Percentiles rank a stretch among this genome's conserved stretches.
phyloP scores from a whole-genome alignment of 2,329 filamentous ascomycete genomes.

The Apiospora sp. region DNA sequence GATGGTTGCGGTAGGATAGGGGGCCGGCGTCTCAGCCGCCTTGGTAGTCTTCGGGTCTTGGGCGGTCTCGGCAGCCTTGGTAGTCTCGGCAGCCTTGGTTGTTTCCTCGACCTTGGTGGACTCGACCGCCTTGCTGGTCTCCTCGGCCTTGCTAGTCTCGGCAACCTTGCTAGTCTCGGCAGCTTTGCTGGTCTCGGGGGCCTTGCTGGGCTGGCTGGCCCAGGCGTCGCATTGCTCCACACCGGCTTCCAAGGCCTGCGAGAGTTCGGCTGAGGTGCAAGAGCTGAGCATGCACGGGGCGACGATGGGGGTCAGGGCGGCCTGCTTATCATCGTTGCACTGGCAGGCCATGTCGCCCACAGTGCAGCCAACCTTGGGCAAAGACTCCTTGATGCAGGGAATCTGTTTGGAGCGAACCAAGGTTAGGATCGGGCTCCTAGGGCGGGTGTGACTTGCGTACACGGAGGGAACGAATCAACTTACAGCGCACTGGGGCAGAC shows the following conservation, averaged over 20 bases:
- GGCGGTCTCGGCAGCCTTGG: neutral
- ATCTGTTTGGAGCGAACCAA: neutral
- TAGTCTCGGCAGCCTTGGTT: neutral
- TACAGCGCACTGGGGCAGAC: neutral
- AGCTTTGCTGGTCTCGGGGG: neutral
- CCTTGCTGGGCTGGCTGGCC: constrained; percentile 3
- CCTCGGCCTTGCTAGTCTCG: neutral
- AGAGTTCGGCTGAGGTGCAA: neutral
- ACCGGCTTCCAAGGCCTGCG: neutral
- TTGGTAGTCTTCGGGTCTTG: neutral
- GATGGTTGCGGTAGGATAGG: neutral
- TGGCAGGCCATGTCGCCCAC: constrained; percentile 19
- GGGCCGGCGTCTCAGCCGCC: neutral
- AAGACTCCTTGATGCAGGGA: constrained; percentile 16
- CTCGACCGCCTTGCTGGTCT: neutral
- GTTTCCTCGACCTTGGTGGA: neutral
- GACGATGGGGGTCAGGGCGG: constrained; percentile 14
- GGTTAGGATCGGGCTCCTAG: neutral
- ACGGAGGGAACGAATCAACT: neutral
- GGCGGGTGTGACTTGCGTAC: neutral
- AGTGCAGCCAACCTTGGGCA: constrained; percentile 6
- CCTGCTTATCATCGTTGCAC: constrained; percentile 14
- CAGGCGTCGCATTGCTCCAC: constrained; percentile 12
- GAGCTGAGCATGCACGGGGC: constrained; percentile 14
- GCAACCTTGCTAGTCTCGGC: neutral